Evolutionary conservation across 2,329 filamentous ascomycete species (phyloP), one percentile per base, ranked within the genome.

Genomic region (Grosmannia clavigera): DNA sequence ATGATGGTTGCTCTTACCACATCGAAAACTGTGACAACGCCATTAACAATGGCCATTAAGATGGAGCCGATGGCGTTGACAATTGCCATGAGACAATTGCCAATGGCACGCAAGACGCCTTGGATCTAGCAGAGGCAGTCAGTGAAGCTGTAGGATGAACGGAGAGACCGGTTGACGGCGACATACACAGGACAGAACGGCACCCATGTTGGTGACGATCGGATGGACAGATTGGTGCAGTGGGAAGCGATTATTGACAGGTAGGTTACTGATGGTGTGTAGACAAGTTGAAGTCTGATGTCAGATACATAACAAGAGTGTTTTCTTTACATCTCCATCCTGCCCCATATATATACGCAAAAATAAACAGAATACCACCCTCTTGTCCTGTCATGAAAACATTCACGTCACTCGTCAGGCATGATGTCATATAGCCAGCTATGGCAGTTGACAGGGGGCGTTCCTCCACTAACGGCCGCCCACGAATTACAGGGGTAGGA

Each of bases 141-240:
- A 51, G 48, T 10, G n/a, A 22, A 9, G 11, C n/a, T 3, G n/a
- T 4, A 35, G 33, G 33, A 10, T 35, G 6, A 6, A 4, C 11
- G 25, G 48, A 27, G n/a, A 3, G 11, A 11, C 6, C 10, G 22
- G 22, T 22, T 2, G 22, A 12, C 3, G 33, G n/a, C 3, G 52
- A 35, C 87, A 69, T 88, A 92, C 88, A 71, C 88, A 92, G 71
- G 88, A 92, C 66, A 90, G 78, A 69, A 94, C 85, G 73, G 86
- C 88, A 76, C 89, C 89, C 89, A 94, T 92, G 66, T 73, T 85
- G 74, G 68, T 59, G 62, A 50, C 48, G 62, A 27, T 58, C 12
- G 27, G 27, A 16, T 19, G 11, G 22, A 51, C 27, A 31, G 27
- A 25, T 29, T 29, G 2, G 22, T 22, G 22, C 22, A 5, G 46